Conservation (phyloP, 2,329 filamentous ascomycete genomes). For the Fusarium duplospermum region DNA sequence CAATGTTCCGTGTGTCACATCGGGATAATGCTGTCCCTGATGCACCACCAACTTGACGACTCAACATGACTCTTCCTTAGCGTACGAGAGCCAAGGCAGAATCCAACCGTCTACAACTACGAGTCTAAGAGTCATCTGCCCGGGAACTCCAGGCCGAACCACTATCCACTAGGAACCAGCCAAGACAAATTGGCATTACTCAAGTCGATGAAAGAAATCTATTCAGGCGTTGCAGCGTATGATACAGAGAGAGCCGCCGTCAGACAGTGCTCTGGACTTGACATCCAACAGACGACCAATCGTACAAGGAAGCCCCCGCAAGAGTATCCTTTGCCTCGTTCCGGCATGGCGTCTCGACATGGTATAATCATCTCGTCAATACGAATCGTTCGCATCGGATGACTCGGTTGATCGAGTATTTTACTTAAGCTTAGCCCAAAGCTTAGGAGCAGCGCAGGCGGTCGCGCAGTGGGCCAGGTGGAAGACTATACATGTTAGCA, state of each 20-base stretch:
- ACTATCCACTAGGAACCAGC: neutral
- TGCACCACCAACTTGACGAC: neutral
- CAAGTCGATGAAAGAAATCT: constrained; percentile 42
- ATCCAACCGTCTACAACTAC: neutral
- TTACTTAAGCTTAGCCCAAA: constrained; percentile 94
- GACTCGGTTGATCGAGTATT: constrained; percentile 44
- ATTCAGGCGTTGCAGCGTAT: constrained; percentile 49
- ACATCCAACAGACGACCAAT: constrained; percentile 40
- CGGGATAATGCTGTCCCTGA: neutral
- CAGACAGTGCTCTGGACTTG: constrained; percentile 31
- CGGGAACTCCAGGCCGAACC: neutral
- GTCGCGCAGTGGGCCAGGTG: constrained; percentile 96
- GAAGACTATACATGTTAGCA: constrained; percentile 76
- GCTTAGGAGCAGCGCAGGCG: constrained; percentile 93
- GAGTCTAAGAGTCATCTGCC: neutral
- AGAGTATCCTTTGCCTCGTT: constrained; percentile 35
- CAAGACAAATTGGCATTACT: neutral
- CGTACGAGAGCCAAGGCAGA: neutral
- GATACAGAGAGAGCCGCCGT: constrained; percentile 44
- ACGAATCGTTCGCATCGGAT: constrained; percentile 34
- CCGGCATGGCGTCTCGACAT: constrained; percentile 41
- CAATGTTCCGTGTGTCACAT: neutral
- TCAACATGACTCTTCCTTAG: neutral
- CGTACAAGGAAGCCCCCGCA: constrained; percentile 37
- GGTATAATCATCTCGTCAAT: constrained; percentile 39